Percentiles rank a stretch among this genome's conserved stretches.
Conservation (phyloP, 2,329 filamentous ascomycete genomes). For the Sclerotinia subarctica region DNA sequence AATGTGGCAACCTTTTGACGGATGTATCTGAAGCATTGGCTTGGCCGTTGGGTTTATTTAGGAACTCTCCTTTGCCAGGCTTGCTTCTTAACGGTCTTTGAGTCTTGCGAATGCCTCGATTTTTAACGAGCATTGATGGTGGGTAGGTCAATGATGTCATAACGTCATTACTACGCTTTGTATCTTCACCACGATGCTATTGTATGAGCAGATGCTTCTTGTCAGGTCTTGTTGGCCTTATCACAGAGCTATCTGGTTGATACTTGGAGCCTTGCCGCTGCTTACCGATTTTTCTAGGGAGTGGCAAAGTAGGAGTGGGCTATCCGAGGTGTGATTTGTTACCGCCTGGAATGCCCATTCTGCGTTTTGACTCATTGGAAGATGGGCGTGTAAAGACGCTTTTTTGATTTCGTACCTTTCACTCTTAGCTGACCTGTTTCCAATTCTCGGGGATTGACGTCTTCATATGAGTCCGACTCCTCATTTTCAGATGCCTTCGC, state of each 20-base stretch:
- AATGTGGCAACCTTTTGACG: background rate
- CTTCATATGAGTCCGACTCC: constrained; percentile 17
- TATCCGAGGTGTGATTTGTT: background rate
- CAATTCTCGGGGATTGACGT: constrained; percentile 7
- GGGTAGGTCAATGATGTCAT: background rate
- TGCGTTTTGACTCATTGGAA: background rate
- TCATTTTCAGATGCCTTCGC: constrained; percentile 35
- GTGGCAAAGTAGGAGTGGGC: background rate
- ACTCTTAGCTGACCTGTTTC: background rate
- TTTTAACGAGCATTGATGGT: background rate
- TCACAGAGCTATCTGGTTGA: constrained; percentile 2
- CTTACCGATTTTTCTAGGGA: background rate
- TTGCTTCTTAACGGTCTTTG: background rate
- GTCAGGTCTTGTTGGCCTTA: background rate
- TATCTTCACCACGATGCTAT: background rate
- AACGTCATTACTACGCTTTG: background rate
- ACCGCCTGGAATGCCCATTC: background rate
- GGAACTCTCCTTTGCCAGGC: background rate
- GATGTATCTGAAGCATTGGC: background rate
- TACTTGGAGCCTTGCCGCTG: background rate
- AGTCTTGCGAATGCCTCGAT: background rate
- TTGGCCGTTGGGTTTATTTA: background rate
- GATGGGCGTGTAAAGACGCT: constrained; percentile 1
- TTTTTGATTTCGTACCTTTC: constrained; percentile 20
- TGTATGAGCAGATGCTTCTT: background rate